A percentile compares a stretch with the other conserved stretches of the same genome.
Evolutionary conservation across 192 early-diverging fungal species (phyloP).

Genomic region (Backusella sp.): DNA sequence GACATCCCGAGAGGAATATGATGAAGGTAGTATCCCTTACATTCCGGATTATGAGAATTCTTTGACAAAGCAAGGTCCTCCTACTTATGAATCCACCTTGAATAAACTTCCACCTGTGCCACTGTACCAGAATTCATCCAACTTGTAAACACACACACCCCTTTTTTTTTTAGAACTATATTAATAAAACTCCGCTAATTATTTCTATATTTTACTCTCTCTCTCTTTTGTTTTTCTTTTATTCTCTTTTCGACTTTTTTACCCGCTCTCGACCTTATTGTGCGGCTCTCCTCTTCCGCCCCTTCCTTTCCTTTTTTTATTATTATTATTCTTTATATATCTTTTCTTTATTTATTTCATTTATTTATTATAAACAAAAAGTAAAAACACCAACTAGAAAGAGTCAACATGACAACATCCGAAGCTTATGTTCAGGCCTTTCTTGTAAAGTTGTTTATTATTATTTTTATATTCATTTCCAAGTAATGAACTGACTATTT

Average conservation of each 20-base stretch:
- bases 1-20: constrained; percentile 26
- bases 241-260: neutral
- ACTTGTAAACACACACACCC: neutral
- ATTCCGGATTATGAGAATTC: constrained; percentile 21
- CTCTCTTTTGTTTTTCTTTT: neutral
- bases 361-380: neutral
- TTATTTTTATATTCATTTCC: neutral
- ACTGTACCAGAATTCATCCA: neutral
- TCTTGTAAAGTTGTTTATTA: neutral
- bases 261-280: constrained; percentile 2
- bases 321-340: neutral
- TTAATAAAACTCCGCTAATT: neutral
- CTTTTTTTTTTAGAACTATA: constrained; percentile 7
- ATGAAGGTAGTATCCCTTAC: constrained; percentile 24
- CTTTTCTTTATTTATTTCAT: neutral
- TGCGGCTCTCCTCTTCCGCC: neutral
- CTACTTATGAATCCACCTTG: constrained; percentile 17
- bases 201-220: neutral
- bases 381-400: neutral
- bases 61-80: neutral
- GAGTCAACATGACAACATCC: neutral
- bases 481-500: neutral
- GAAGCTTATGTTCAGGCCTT: constrained; percentile 8
- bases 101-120: constrained; percentile 6
- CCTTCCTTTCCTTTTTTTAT: constrained; percentile 9